Base-by-base conservation (phyloP, 805 yeast genomes). In the Teunomyces lycoperdinae region DNA sequence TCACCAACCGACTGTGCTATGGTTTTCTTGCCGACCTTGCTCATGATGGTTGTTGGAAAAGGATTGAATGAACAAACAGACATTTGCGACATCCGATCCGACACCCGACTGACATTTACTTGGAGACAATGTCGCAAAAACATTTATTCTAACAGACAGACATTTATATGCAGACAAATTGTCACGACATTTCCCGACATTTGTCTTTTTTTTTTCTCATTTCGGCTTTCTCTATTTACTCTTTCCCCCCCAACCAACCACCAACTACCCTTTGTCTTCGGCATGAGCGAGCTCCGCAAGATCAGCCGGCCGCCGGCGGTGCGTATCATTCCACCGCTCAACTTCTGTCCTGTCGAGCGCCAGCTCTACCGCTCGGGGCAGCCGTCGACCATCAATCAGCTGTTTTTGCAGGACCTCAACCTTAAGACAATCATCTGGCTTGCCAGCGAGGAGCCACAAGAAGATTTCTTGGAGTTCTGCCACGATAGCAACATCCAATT, bases 391-490 rank as follows among this genome's bases (percentile, higher is more conserved):
- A 84, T 92, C 48, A 94, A 90, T 64, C 91, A 91, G 67, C 85
- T 92, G 43, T 94, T 92, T 61, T 67, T 94, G 30, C 76, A 83
- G 50, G 85, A 87, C 54, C 73, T 92, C 50, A 76, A 85, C 48
- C 73, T 92, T 45, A 83, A 82, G 47, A 86, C 95, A 4, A 86
- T 94, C 30, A 79, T 94, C 5, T 92, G 99, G 99, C 74, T 94
- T 40, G 96, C 97, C 1, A 85, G 87, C 32, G 99, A 92, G 62
- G 99, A 92, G 63, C 99, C 99, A 0, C 86, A 83, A 50, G 98
- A 92, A 58, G 87, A 84, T 43, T 80, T 94, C 53, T 68, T 90
- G 46, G 91, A 85, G 58, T 94, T 88, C 64, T 87, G 91, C 41
- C 88, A 85, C 50, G 79, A 76, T 17, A 77, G 85, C 56, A 78